Base-by-base conservation (phyloP, 805 yeast species). In the Pichia nakasei region DNA sequence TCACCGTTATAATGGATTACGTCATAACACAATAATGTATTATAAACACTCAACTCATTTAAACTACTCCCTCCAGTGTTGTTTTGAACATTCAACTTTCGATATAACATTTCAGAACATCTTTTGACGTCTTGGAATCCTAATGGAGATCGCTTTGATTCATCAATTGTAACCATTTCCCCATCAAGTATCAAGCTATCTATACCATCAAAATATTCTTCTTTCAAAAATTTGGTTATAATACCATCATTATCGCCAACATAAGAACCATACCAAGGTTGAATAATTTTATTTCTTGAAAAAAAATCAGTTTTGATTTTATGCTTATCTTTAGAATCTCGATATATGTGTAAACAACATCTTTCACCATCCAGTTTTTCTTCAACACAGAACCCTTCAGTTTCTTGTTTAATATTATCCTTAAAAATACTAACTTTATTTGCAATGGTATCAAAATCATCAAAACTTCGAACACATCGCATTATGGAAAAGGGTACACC, bases 321-420 rank as follows among this genome's bases (percentile, higher is more conserved):
- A 73, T 52, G 52, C 2, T 50, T 54, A 41, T 64, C 64, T 60
- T 56, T n/a, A 55, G 38, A 35, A 17, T 53, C 11, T 74, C 80
- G 46, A 36, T 67, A 59, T 65, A 78, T 76, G 58, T 91, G 98
- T 38, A 88, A 51, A 43, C 85, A 80, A 53, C 86, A 78, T 51
- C 98, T 65, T 60, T 91, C 97, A 3, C 97, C 98, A 61, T 91
- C 97, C 65, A 88, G 73, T 58, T 91, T 91, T 58, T 91, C 97
- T 56, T 91, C 97, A 9, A 91, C 76, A 42, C 70, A 72, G 54
- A 87, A 86, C 12, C 54, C 52, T 17, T 36, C 38, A 6, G 22
- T 6, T 24, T 46, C 43, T 15, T 27, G 33, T 24, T 29, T 29
- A 15, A 15, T 22, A 36, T 41, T 42, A 22, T 69, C 65, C n/a